phyloP scores from a whole-genome alignment of 1,139 yeast genomes.

The Suhomyces atakaporum region DNA sequence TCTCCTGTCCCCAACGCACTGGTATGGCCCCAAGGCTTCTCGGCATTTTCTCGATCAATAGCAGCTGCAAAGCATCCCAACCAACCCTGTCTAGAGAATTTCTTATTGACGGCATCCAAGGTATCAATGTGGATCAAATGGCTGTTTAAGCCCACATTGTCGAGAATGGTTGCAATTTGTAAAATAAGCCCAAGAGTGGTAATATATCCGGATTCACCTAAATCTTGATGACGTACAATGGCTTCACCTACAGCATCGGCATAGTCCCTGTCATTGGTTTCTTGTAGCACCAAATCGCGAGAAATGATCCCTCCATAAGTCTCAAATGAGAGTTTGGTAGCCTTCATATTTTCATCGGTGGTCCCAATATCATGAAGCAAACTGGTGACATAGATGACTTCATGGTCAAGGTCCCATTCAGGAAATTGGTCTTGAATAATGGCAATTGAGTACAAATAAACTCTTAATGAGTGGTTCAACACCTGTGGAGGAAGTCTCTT shows the following conservation, averaged over 20 bases:
- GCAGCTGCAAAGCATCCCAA: constrained; percentile 36
- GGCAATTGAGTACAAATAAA: constrained; percentile 34
- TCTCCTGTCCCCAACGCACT: constrained; percentile 36
- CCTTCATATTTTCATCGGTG: constrained; percentile 36
- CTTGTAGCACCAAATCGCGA: constrained; percentile 28
- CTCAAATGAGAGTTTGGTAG: constrained; percentile 42
- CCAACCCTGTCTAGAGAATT: constrained; percentile 37
- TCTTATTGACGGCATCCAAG: constrained; percentile 30
- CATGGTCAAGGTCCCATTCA: constrained; percentile 35
- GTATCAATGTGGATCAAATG: constrained; percentile 35
- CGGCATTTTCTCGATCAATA: constrained; percentile 34
- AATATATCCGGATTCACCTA: constrained; percentile 37
- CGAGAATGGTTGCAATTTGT: constrained; percentile 39
- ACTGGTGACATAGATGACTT: constrained; percentile 34
- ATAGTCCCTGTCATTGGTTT: constrained; percentile 27
- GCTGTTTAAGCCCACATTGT: constrained; percentile 37
- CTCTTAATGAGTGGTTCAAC: constrained; percentile 37
- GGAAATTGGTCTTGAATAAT: constrained; percentile 41
- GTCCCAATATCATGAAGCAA: constrained; percentile 42
- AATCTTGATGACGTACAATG: constrained; percentile 40
- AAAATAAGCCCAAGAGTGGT: constrained; percentile 40
- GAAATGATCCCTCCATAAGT: constrained; percentile 40
- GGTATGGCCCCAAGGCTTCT: constrained; percentile 42
- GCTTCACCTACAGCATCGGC: constrained; percentile 46
- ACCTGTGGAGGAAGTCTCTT: constrained; percentile 29